Evolutionary conservation across 768 basidiomycete genomes (phyloP).

Genomic region (Leucocoprinus leucothites): DNA sequence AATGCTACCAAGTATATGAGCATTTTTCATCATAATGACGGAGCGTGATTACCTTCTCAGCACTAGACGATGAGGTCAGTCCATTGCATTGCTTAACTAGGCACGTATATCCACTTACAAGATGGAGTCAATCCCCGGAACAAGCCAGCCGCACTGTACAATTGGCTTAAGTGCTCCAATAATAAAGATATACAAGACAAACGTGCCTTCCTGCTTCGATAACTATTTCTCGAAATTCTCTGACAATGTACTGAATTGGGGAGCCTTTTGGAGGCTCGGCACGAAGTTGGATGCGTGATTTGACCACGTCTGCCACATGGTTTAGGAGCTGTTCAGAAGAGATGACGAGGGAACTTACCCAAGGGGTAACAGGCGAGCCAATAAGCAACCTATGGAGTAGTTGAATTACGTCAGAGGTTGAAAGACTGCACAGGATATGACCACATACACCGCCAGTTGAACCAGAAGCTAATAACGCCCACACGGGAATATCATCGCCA

Average conservation of each 20-base stretch:
- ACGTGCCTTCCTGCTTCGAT: constrained; percentile 73
- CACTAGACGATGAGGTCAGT: constrained; percentile 35
- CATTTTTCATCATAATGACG: constrained; percentile 25
- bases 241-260: constrained; percentile 72
- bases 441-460: constrained; percentile 74
- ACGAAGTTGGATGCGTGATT: constrained; percentile 85
- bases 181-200: not conserved
- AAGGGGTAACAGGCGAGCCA: constrained; percentile 95
- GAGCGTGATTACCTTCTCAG: constrained; percentile 49
- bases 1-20: constrained; percentile 40
- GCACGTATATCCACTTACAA: constrained; percentile 44
- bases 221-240: constrained; percentile 66
- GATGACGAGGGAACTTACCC: constrained; percentile 35
- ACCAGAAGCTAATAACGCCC: constrained; percentile 82
- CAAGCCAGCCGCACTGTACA: constrained; percentile 48
- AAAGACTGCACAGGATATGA: not conserved
- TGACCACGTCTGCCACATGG: constrained; percentile 70
- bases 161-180: not conserved
- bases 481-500: constrained; percentile 71
- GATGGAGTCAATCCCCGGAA: constrained; percentile 78
- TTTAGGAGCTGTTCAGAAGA: not conserved
- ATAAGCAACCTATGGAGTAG: constrained; percentile 74
- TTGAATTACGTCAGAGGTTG: not conserved
- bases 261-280: constrained; percentile 68
- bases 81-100: not conserved